phyloP scores from a whole-genome alignment of 805 yeast genomes.

The Ogataea trehalophila region DNA sequence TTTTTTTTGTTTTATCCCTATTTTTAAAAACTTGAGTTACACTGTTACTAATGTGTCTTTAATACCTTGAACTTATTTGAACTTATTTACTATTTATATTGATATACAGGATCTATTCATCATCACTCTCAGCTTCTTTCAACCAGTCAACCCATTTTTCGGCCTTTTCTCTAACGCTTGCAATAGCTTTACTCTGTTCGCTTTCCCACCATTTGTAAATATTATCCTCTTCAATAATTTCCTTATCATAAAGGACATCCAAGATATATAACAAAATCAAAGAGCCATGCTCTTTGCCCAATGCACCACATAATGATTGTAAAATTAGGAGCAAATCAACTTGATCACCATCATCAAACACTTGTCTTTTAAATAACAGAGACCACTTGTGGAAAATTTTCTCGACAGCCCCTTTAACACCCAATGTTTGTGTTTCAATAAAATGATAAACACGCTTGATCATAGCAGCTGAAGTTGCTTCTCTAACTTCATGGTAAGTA shows the following conservation, averaged over 20 bases:
- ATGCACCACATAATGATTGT: constrained; percentile 39
- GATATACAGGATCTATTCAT: constrained; percentile 7
- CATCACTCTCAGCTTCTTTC: constrained; percentile 53
- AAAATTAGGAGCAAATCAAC: constrained; percentile 57
- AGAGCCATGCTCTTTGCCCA: constrained; percentile 44
- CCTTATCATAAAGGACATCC: constrained; percentile 70
- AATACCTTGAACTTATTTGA: neutral
- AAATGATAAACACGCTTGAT: constrained; percentile 65
- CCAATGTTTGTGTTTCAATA: constrained; percentile 70
- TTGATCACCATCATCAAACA: constrained; percentile 75
- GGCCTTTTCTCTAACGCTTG: constrained; percentile 50
- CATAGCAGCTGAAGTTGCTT: constrained; percentile 73
- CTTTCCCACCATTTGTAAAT: constrained; percentile 80
- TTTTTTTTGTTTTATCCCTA: too few species aligned
- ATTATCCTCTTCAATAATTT: constrained; percentile 75
- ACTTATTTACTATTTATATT: neutral
- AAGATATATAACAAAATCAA: constrained; percentile 49
- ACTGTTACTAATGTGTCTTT: neutral
- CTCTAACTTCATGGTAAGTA: constrained; percentile 85
- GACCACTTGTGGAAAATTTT: constrained; percentile 83
- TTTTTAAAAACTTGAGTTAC: too few species aligned
- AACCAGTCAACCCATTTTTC: constrained; percentile 85
- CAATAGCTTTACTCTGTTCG: constrained; percentile 34
- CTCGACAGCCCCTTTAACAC: constrained; percentile 67
- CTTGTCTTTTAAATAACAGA: constrained; percentile 74